Evolutionary conservation across 2,329 filamentous ascomycete species (phyloP).

Genomic region (Karstenula rhodostoma): DNA sequence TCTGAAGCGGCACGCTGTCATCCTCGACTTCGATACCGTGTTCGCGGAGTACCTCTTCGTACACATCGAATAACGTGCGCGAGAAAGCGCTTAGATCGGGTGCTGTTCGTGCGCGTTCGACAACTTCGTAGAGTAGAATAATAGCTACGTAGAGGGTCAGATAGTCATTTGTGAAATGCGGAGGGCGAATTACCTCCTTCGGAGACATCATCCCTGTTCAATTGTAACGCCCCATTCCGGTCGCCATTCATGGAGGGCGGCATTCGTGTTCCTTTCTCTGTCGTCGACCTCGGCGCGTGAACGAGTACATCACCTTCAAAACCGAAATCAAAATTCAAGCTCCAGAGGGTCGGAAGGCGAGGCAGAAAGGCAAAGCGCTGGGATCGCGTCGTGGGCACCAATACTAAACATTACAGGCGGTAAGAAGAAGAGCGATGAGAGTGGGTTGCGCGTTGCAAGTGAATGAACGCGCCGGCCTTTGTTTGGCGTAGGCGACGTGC

Average conservation of each 20-base stretch:
- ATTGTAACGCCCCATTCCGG: conserved; percentile 49
- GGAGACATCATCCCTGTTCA: conserved; percentile 46
- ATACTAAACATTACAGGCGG: conserved; percentile 35
- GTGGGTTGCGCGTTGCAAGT: conserved; percentile 7
- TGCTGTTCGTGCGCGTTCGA: conserved; percentile 66
- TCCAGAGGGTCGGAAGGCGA: conserved; percentile 13
- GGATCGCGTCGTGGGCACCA: conserved; percentile 10
- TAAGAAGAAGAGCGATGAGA: conserved; percentile 30
- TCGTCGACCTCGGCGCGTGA: conserved; percentile 47
- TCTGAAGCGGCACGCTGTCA: conserved; percentile 77
- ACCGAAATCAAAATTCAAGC: conserved; percentile 16
- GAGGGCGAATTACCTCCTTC: conserved; percentile 43
- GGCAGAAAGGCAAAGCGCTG: background rate
- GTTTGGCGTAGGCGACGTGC: conserved; percentile 21
- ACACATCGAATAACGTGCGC: conserved; percentile 81
- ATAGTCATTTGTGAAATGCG: too few relatives aligned
- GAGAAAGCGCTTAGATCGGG: conserved; percentile 68
- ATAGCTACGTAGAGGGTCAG: conserved; percentile 67
- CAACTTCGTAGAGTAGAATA: conserved; percentile 77
- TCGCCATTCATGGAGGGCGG: conserved; percentile 49
- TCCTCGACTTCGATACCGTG: conserved; percentile 75
- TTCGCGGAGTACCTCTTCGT: conserved; percentile 76
- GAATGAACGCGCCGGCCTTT: conserved; percentile 34
- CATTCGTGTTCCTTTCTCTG: conserved; percentile 52
- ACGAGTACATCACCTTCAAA: conserved; percentile 50